Evolutionary conservation across 2,329 filamentous ascomycete genomes (phyloP).

Genomic region (Dryadomyces quercus-mongolicae): DNA sequence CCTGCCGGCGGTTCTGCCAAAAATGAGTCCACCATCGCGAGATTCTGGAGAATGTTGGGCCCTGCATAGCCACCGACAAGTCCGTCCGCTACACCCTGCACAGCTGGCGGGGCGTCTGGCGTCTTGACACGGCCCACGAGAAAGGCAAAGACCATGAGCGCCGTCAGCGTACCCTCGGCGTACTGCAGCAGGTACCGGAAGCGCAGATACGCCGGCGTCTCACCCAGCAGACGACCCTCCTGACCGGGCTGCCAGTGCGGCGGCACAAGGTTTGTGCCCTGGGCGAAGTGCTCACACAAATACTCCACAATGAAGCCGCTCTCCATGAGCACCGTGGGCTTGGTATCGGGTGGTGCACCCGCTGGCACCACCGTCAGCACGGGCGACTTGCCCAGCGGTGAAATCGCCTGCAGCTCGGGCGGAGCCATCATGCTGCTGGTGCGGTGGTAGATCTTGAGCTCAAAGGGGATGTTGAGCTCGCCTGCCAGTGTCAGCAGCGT

Average conservation of each 20-base stretch:
- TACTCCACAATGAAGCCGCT: constrained; percentile 75
- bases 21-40: constrained; percentile 36
- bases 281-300: constrained; percentile 51
- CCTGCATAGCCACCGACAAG: constrained; percentile 28
- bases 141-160: constrained; percentile 50
- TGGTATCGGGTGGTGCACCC: constrained; percentile 11
- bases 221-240: constrained; percentile 43
- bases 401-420: constrained; percentile 61
- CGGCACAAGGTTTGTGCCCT: constrained; percentile 36
- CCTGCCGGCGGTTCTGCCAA: constrained; percentile 29
- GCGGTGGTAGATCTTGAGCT: constrained; percentile 70
- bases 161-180: constrained; percentile 74
- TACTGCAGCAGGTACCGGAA: constrained; percentile 70
- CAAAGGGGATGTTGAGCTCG: constrained; percentile 67
- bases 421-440: constrained; percentile 49
- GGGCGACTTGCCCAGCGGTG: constrained; percentile 81
- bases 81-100: constrained; percentile 31
- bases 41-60: constrained; percentile 35
- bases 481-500: constrained; percentile 28
- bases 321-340: constrained; percentile 60
- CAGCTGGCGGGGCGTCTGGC: constrained; percentile 28
- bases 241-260: constrained; percentile 43
- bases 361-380: constrained; percentile 51
- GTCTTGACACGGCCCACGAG: constrained; percentile 33
- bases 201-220: constrained; percentile 48